phyloP scores from a whole-genome alignment of 257 asterid genomes.

The Fraxinus cuspidata region DNA sequence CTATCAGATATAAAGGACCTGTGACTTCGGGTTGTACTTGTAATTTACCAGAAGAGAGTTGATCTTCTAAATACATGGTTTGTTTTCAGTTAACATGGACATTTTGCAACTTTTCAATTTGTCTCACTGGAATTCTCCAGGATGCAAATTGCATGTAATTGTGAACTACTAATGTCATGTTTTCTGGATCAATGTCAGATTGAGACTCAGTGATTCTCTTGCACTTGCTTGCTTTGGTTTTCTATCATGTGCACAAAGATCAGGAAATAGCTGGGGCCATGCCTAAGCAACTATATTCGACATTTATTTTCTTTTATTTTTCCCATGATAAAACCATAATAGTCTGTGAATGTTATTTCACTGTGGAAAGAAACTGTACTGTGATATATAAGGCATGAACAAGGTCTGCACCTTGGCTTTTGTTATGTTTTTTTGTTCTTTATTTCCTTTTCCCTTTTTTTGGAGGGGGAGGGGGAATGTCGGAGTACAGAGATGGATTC shows the following conservation, averaged over 20 bases:
- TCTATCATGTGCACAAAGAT: not conserved
- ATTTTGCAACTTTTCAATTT: not conserved
- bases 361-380: not conserved
- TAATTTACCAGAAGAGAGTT: not conserved
- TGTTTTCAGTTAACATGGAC: not conserved
- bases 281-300: not conserved
- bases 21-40: not conserved
- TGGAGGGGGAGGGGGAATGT: not conserved
- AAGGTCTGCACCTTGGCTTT: not conserved
- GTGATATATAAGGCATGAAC: not conserved
- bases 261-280: not conserved
- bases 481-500: not conserved
- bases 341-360: not conserved
- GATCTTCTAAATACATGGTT: not conserved
- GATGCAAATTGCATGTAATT: not conserved
- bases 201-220: not conserved
- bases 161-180: not conserved
- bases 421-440: not conserved
- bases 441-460: not conserved
- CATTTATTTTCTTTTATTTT: not conserved
- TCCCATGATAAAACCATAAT: not conserved
- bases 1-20: not conserved
- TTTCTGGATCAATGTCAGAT: not conserved
- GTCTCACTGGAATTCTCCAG: not conserved
- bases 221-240: not conserved